Evolutionary conservation across 1,284 basidiomycete genomes (phyloP), one percentile per base, ranked within the genome.

Genomic region (Irpex sp.): DNA sequence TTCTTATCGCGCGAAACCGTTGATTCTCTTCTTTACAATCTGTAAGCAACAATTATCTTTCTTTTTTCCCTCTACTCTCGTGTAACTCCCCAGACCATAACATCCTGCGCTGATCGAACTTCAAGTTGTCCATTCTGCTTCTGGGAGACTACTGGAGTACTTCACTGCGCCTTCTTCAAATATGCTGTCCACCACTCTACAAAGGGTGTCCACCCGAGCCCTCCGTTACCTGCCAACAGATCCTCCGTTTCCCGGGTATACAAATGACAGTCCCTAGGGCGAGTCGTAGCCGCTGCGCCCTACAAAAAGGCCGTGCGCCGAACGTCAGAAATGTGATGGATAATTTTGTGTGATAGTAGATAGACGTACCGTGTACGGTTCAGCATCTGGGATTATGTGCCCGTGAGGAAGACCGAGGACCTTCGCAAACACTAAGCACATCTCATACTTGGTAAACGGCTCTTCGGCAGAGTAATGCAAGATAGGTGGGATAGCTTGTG

Each of bases 401-500:
- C 63, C 69, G 68, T 90, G 86, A 6, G 86, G 78, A 6, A 91
- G 72, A 6, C 80, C 77, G 18, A 92, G 80, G 49, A 91, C 80
- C 64, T 80, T 80, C 8, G 88, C 82, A 66, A 93, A 91, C 52
- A 90, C 76, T 33, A 90, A 77, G 71, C 89, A 91, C 63, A 94
- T 94, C 67, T 88, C 88, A 72, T 92, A 93, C 74, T 94, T 94
- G 3, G 92, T 94, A 72, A 87, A 87, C 6, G 87, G 84, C 69
- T 92, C 88, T 9, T 80, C 77, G 0, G 82, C 82, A 10, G 90
- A 90, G 71, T 89, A 94, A 70, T 94, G 91, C 8, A 94, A 60
- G 60, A 94, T 85, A 0, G 79, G 78, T 0, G 89, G 89, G 36
- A 91, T 76, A 55, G 63, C 58, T 36, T 63, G 65, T n/a, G 65